Conservation (phyloP, 768 basidiomycete genomes). For the Pleurotus tuber-regium region DNA sequence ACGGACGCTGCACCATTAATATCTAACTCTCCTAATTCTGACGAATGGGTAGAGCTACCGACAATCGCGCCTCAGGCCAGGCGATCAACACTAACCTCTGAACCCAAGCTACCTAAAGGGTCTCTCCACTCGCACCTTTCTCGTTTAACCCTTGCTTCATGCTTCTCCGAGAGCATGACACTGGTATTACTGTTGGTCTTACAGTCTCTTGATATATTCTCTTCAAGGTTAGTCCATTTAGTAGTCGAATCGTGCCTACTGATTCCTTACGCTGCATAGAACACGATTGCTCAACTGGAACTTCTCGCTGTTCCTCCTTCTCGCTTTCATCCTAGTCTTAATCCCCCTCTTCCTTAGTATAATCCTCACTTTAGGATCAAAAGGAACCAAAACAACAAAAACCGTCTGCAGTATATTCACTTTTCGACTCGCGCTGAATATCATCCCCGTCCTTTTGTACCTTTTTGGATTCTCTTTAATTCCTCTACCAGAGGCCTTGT, state of each 20-base stretch:
- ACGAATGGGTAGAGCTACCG: constrained; percentile 9
- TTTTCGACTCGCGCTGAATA: constrained; percentile 28
- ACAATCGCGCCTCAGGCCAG: constrained; percentile 6
- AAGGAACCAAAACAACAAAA: constrained; percentile 17
- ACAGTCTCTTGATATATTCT: constrained; percentile 60
- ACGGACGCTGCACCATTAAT: neutral
- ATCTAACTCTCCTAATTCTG: constrained; percentile 3
- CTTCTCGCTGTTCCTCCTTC: constrained; percentile 59
- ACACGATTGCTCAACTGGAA: constrained; percentile 67
- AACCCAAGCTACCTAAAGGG: constrained; percentile 13
- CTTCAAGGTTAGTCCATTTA: constrained; percentile 46
- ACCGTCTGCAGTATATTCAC: neutral
- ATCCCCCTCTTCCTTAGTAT: constrained; percentile 65
- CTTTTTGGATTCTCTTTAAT: constrained; percentile 63
- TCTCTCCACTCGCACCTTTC: constrained; percentile 54
- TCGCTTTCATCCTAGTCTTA: constrained; percentile 60
- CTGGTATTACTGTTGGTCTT: constrained; percentile 71
- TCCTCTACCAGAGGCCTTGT: constrained; percentile 58
- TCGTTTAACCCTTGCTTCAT: constrained; percentile 59
- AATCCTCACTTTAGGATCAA: constrained; percentile 44
- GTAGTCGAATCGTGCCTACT: constrained; percentile 5
- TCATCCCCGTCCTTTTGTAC: constrained; percentile 53
- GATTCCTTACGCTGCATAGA: constrained; percentile 31
- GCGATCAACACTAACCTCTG: constrained; percentile 12
- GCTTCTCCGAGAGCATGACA: constrained; percentile 73